These are phyloP conservation scores for Ophiostoma angusticollis DNA, from an alignment of 2,329 filamentous ascomycete species.

Conservation along the genomic window DNA sequence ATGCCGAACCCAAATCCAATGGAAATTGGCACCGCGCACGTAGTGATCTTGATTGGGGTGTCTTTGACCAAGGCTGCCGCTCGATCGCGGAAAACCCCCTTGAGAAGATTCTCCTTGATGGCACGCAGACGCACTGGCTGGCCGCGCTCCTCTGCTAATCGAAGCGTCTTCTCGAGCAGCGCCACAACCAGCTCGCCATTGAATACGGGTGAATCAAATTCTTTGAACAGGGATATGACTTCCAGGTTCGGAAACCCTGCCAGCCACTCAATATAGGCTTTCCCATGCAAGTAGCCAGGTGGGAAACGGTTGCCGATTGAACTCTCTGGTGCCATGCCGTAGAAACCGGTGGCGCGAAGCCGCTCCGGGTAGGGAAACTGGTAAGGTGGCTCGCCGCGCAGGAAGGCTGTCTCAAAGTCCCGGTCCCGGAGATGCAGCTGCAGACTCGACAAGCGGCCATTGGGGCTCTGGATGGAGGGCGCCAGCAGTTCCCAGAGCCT, in stretches of 20 bases:
- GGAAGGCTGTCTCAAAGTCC: neutral
- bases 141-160: neutral
- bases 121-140: neutral
- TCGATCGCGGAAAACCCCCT: no score
- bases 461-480: neutral
- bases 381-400: neutral
- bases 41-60: no score
- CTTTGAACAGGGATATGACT: conserved; percentile 7
- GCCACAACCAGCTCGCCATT: conserved; percentile 2
- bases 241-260: conserved; percentile 7
- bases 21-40: no score
- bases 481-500: conserved; percentile 3
- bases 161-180: conserved; percentile 4
- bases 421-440: conserved; percentile 9
- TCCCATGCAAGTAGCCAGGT: conserved; percentile 2
- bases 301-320: conserved; percentile 6
- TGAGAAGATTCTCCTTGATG: no score
- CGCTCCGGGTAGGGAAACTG: conserved; percentile 2
- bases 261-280: conserved; percentile 10
- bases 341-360: conserved; percentile 10
- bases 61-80: no score
- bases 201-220: no score
- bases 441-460: conserved; percentile 5
- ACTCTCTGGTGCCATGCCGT: no score
- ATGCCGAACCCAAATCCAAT: no score